Percentiles rank a stretch among this genome's conserved stretches.
These are phyloP conservation scores for Microdochium paspali DNA, from an alignment of 2,329 filamentous ascomycete species.

Conservation along the genomic window DNA sequence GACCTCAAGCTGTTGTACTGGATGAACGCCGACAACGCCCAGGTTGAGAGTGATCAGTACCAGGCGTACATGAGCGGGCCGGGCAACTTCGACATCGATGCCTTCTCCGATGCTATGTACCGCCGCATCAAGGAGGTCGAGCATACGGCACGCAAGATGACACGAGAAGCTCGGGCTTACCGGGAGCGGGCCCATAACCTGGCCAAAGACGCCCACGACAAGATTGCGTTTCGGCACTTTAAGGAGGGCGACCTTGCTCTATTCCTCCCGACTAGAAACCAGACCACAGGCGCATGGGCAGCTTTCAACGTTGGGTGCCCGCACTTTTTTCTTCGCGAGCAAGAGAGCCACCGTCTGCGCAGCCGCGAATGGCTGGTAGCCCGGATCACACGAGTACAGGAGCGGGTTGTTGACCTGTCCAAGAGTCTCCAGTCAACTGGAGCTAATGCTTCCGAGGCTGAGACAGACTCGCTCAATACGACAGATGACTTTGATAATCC, in stretches of 20 bases:
- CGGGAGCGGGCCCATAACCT: constrained; percentile 75
- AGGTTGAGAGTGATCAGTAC: constrained; percentile 65
- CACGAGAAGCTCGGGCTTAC: constrained; percentile 78
- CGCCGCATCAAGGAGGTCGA: constrained; percentile 92
- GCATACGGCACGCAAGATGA: constrained; percentile 85
- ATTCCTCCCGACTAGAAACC: constrained; percentile 89
- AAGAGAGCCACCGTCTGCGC: constrained; percentile 76
- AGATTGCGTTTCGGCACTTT: constrained; percentile 92
- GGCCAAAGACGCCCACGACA: constrained; percentile 83
- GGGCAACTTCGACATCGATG: constrained; percentile 72
- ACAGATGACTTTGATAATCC: constrained; percentile 87
- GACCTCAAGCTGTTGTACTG: constrained; percentile 74
- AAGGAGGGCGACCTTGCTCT: constrained; percentile 93
- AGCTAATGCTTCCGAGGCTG: constrained; percentile 28
- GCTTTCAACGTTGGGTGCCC: constrained; percentile 97
- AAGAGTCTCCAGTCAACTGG: constrained; percentile 50
- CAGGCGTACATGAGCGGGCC: constrained; percentile 64
- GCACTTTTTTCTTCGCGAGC: constrained; percentile 92
- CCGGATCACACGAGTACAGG: constrained; percentile 82
- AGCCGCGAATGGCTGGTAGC: constrained; percentile 94
- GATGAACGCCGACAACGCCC: constrained; percentile 60
- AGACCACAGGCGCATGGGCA: constrained; percentile 91
- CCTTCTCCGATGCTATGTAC: constrained; percentile 75
- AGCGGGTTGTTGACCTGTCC: constrained; percentile 85
- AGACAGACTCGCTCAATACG: constrained; percentile 38